Percentiles rank a stretch among this genome's conserved stretches.
phyloP scores from a whole-genome alignment of 495 filamentous ascomycete genomes.

The Evansstolkia leycettana region DNA sequence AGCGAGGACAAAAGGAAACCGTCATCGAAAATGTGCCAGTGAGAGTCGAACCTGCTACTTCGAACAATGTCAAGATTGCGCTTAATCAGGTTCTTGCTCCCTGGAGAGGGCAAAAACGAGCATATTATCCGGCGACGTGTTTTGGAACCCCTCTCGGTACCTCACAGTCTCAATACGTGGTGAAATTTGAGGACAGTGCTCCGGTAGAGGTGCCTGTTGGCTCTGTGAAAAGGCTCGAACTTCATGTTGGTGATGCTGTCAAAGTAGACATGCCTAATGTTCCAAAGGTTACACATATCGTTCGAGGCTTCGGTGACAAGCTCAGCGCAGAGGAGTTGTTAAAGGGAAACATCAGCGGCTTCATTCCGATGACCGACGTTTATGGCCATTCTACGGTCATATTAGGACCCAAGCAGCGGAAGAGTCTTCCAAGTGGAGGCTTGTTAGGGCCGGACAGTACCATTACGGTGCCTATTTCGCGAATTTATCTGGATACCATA shows the following conservation, averaged over 20 bases:
- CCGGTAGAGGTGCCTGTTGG: constrained; percentile 30
- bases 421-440: constrained; percentile 26
- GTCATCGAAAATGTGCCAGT: neutral
- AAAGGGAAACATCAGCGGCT: constrained; percentile 12
- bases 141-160: constrained; percentile 27
- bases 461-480: constrained; percentile 30
- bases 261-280: constrained; percentile 37
- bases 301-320: constrained; percentile 31
- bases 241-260: constrained; percentile 35
- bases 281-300: constrained; percentile 33
- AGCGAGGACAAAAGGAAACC: constrained; percentile 1
- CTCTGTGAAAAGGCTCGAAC: constrained; percentile 34
- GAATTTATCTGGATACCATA: constrained; percentile 37
- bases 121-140: constrained; percentile 40
- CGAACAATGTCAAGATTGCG: constrained; percentile 15
- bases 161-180: constrained; percentile 25
- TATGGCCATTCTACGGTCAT: constrained; percentile 32
- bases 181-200: constrained; percentile 35
- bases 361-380: constrained; percentile 31
- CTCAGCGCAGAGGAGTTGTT: constrained; percentile 22
- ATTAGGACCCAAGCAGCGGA: constrained; percentile 33
- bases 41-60: neutral
- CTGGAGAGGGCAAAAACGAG: constrained; percentile 36
- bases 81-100: constrained; percentile 38
- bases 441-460: constrained; percentile 17